Base-by-base conservation (phyloP, 495 filamentous ascomycete genomes). In the Aspergillus indologenus region DNA sequence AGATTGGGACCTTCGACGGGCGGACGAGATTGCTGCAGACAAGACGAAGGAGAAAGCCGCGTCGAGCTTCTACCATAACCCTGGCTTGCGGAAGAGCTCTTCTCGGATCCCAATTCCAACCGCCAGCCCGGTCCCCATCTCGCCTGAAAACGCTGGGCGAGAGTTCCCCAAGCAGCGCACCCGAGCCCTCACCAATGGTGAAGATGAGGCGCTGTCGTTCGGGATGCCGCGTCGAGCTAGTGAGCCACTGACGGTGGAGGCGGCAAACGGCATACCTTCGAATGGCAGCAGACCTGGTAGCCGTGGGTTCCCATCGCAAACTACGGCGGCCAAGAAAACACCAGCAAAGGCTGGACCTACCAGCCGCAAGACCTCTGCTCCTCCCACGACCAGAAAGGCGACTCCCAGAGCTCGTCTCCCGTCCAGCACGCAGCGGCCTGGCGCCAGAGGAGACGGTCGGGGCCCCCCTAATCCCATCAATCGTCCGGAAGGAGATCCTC, bases 401-500 rank as follows among this genome's bases (percentile, higher is more conserved):
- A 69, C 74, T 15, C 62, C 69, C 7, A 62, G 70, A 49, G 67
- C 67, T 29, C 74, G 78, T 45, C 66, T 73, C 17, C 62, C 74
- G 18, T 77, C 79, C 26, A 66, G 65, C 29, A 63, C 57, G 56
- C 79, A 82, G 57, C 82, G 87, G 49, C 86, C 88, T 14, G 84
- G 83, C 49, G 89, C 89, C 11, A 79, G 85, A 63, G 79, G 81
- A 75, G 79, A 78, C 72, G 79, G 67, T 67, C 79, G 79, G 72
- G 80, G 79, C 73, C 69, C 80, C 73, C 69, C 80, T 69, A 79
- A 83, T 71, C 68, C 76, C 67, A 56, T 86, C 78, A 90, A 90
- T 62, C 84, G 87, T 34, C 93, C 92, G 14, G 95, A 98, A 75
- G 95, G 94, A 17, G 93, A 97, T 53, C 89, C 94, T 8, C 95